A percentile compares a stretch with the other conserved stretches of the same genome.
Evolutionary conservation across 768 basidiomycete genomes (phyloP).

Genomic region (Royoungia palumana): DNA sequence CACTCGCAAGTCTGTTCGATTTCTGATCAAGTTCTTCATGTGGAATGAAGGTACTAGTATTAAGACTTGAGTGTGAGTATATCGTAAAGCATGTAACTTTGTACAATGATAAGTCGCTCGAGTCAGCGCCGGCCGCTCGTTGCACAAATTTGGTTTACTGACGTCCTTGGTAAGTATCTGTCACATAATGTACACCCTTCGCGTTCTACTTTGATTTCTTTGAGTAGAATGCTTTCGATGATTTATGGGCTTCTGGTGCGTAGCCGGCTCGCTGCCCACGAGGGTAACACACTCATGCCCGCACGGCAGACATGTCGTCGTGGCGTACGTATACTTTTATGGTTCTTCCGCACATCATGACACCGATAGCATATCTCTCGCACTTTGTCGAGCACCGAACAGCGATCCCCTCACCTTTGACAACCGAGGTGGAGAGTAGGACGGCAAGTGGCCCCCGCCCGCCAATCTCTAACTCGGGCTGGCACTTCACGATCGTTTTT

Average conservation of each 20-base stretch:
- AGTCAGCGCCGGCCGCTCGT: too few relatives aligned
- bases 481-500: neutral
- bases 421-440: conserved; percentile 1
- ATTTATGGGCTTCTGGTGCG: neutral
- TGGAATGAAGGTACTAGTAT: too few relatives aligned
- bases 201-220: conserved; percentile 2
- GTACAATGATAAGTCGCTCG: too few relatives aligned
- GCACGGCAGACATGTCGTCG: neutral
- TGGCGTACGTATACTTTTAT: neutral
- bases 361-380: neutral
- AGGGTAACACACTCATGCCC: neutral
- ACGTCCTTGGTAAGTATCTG: too few relatives aligned
- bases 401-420: neutral
- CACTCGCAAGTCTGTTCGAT: too few relatives aligned
- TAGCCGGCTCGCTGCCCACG: neutral
- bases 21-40: too few relatives aligned
- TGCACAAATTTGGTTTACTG: too few relatives aligned
- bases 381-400: neutral
- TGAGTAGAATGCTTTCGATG: neutral
- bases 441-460: neutral
- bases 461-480: neutral
- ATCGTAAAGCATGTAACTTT: too few relatives aligned
- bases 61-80: too few relatives aligned
- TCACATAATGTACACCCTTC: too few relatives aligned
- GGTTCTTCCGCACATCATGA: neutral